A percentile compares a stretch with the other conserved stretches of the same genome.
phyloP scores from a whole-genome alignment of 352 stramenopile species.

The Phytophthora foliorum region DNA sequence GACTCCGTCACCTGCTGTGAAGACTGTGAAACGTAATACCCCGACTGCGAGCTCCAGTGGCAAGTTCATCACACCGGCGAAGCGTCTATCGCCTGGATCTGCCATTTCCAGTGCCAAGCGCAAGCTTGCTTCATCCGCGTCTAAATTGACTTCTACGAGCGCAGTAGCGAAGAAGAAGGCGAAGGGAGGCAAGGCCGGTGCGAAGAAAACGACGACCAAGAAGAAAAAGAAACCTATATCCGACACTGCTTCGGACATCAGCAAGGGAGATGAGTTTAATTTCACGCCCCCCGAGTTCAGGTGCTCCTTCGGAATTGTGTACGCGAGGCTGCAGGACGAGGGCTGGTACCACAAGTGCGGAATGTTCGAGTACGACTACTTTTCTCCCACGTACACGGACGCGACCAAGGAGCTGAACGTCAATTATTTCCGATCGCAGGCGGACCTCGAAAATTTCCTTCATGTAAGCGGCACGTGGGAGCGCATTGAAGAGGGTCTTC shows the following conservation, averaged over 20 bases:
- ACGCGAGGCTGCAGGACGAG: conserved; percentile 61
- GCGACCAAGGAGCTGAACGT: conserved; percentile 57
- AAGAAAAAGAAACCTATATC: conserved; percentile 34
- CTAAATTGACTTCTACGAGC: conserved; percentile 25
- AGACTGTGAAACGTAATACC: conserved; percentile 38
- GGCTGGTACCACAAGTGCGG: conserved; percentile 71
- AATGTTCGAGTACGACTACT: conserved; percentile 87
- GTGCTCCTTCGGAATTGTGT: conserved; percentile 77
- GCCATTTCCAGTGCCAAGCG: conserved; percentile 33
- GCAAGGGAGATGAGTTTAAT: conserved; percentile 44
- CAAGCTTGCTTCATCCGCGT: conserved; percentile 35
- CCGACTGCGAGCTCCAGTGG: conserved; percentile 20
- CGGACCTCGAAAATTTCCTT: conserved; percentile 66
- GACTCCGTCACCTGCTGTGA: conserved; percentile 52
- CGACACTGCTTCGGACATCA: conserved; percentile 15
- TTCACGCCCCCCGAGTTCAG: conserved; percentile 72
- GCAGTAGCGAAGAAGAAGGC: conserved; percentile 33
- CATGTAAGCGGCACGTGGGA: conserved; percentile 68
- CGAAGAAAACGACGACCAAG: conserved; percentile 37
- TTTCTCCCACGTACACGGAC: conserved; percentile 70
- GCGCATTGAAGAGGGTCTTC: conserved; percentile 64
- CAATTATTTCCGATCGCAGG: conserved; percentile 77
- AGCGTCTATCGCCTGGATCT: conserved; percentile 26
- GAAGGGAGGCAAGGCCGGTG: conserved; percentile 40
- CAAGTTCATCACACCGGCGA: conserved; percentile 40